Conservation (phyloP, 1,284 basidiomycete genomes). For the Marasmius oreades region DNA sequence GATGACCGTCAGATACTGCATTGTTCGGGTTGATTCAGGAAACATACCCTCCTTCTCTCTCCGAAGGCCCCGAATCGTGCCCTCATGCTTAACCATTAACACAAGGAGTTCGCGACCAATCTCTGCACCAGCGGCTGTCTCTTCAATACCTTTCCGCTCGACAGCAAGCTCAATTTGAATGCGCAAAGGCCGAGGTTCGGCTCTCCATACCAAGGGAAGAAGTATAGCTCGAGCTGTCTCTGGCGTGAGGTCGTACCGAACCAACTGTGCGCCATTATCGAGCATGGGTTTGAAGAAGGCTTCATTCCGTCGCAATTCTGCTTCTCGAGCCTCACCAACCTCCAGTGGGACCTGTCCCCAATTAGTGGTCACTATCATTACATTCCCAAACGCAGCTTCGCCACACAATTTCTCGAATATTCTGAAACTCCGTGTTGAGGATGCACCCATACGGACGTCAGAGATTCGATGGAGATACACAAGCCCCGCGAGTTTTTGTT, state of each 20-base stretch:
- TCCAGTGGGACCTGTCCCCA: constrained; percentile 38
- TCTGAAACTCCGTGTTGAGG: constrained; percentile 46
- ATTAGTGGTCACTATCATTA: constrained; percentile 49
- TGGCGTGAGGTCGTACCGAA: constrained; percentile 34
- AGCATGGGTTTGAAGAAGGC: constrained; percentile 45
- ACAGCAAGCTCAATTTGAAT: constrained; percentile 26
- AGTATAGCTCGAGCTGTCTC: constrained; percentile 32
- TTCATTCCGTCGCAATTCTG: constrained; percentile 34
- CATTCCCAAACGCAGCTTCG: constrained; percentile 42
- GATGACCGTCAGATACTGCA: too few species aligned
- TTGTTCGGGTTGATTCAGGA: neutral
- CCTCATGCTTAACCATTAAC: constrained; percentile 30
- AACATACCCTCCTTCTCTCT: neutral
- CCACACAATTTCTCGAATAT: constrained; percentile 52
- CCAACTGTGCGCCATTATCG: constrained; percentile 37
- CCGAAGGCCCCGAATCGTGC: neutral
- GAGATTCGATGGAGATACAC: constrained; percentile 56
- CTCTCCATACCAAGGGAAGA: constrained; percentile 30
- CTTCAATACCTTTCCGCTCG: constrained; percentile 30
- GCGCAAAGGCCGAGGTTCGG: constrained; percentile 24
- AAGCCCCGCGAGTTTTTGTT: neutral
- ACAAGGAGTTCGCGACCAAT: constrained; percentile 29
- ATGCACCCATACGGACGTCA: constrained; percentile 47
- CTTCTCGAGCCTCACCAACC: constrained; percentile 36
- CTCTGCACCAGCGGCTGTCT: constrained; percentile 33